Percentiles rank a stretch among this genome's conserved stretches.
Conservation (phyloP, 2,329 filamentous ascomycete species). For the Zymoseptoria pseudotritici region DNA sequence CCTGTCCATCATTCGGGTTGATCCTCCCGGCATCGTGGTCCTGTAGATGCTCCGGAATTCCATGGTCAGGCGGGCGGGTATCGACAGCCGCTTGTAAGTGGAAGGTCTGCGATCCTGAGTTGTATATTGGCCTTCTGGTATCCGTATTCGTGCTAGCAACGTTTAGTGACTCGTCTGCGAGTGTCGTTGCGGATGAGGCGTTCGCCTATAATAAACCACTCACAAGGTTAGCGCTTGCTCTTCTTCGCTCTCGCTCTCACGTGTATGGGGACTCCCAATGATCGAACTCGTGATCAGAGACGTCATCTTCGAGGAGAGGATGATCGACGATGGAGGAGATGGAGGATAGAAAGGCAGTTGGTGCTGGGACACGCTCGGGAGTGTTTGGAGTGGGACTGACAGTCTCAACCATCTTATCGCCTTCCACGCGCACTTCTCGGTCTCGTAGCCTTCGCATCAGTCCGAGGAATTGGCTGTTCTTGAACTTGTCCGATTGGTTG, state of each 20-base stretch:
- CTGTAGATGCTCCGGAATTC: constrained; percentile 21
- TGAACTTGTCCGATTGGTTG: constrained; percentile 67
- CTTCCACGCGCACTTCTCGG: constrained; percentile 63
- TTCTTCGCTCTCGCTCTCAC: constrained; percentile 7
- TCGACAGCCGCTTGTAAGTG: constrained; percentile 18
- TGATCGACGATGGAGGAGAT: constrained; percentile 4
- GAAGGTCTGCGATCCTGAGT: constrained; percentile 18
- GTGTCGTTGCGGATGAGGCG: constrained; percentile 17
- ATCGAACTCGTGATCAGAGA: constrained; percentile 25
- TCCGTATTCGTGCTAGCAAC: constrained; percentile 15
- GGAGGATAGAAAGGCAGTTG: constrained; percentile 1
- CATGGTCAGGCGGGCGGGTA: constrained; percentile 19
- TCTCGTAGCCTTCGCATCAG: constrained; percentile 71
- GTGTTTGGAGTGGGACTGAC: constrained; percentile 25
- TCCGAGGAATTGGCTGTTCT: constrained; percentile 66
- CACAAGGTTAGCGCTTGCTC: constrained; percentile 22
- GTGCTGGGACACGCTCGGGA: constrained; percentile 12
- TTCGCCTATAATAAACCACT: constrained; percentile 15
- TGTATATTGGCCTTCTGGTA: constrained; percentile 16
- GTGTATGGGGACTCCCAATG: constrained; percentile 29
- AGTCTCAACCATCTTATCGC: constrained; percentile 57
- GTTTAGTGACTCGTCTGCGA: constrained; percentile 22
- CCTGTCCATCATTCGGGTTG: constrained; percentile 26
- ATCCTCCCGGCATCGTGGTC: constrained; percentile 23
- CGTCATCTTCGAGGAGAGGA: constrained; percentile 11